Conservation (phyloP, 1,139 yeast species). For the Candida glucosophila region DNA sequence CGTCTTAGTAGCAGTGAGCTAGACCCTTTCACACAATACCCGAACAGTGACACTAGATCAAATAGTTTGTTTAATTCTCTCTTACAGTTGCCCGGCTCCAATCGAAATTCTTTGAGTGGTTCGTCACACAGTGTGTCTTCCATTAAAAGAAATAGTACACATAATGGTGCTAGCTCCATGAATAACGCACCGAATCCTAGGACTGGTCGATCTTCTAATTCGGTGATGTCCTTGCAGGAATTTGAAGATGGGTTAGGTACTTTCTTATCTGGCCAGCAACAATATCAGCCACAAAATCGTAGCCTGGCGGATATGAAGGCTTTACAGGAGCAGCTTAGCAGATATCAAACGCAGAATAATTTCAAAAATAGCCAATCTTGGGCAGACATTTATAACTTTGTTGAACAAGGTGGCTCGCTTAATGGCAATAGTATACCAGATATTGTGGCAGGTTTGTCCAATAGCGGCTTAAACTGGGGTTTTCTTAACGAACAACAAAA, state of each 20-base stretch:
- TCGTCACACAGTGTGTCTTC: no score
- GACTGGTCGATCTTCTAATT: no score
- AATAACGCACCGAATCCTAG: no score
- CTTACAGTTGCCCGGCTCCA: constrained; percentile 32
- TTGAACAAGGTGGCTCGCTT: constrained; percentile 19
- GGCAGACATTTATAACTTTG: constrained; percentile 15
- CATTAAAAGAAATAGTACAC: no score
- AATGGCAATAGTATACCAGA: constrained; percentile 15
- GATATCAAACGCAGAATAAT: no score
- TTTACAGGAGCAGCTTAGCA: no score
- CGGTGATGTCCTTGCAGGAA: no score
- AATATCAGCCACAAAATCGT: no score
- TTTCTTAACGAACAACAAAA: constrained; percentile 37
- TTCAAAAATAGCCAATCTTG: constrained; percentile 13
- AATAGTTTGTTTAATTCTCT: constrained; percentile 35
- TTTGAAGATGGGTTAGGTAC: no score
- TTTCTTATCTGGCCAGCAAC: no score
- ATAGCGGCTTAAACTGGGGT: constrained; percentile 32
- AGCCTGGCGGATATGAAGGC: no score
- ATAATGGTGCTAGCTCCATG: no score
- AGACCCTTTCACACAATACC: constrained; percentile 1
- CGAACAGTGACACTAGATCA: constrained; percentile 14
- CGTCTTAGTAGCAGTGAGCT: constrained; percentile 4
- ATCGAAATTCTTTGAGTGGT: constrained; percentile 26
- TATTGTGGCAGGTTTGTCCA: constrained; percentile 31